Conservation (phyloP, 805 yeast species). For the Candida quercuum region DNA sequence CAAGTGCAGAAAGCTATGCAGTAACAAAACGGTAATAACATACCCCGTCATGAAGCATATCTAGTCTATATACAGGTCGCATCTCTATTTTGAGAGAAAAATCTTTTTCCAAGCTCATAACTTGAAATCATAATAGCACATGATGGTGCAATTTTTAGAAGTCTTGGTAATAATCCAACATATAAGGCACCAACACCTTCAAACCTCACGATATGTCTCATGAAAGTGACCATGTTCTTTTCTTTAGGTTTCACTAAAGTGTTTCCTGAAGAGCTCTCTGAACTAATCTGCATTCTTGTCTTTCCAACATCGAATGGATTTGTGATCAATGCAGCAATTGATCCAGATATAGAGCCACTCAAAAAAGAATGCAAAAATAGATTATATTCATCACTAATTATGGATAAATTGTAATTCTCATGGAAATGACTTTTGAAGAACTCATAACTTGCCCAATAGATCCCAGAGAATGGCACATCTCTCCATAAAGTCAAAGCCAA, state of each 20-base stretch:
- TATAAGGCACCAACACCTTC: slow-evolving; percentile 87
- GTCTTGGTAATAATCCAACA: slow-evolving; percentile 81
- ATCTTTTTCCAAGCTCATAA: slow-evolving; percentile 80
- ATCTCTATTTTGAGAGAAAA: slow-evolving; percentile 26
- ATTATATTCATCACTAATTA: slow-evolving; percentile 22
- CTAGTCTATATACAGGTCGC: not conserved
- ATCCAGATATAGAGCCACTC: slow-evolving; percentile 81
- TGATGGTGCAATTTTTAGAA: slow-evolving; percentile 90
- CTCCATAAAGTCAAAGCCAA: slow-evolving; percentile 87
- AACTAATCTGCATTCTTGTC: slow-evolving; percentile 76
- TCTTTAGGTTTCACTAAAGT: slow-evolving; percentile 17
- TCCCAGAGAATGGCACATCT: slow-evolving; percentile 94
- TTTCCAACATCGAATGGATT: slow-evolving; percentile 98
- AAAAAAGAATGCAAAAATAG: slow-evolving; percentile 62
- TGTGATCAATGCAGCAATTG: slow-evolving; percentile 79
- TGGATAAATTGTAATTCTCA: slow-evolving; percentile 1
- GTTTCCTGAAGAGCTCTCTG: slow-evolving; percentile 8
- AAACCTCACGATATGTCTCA: slow-evolving; percentile 52
- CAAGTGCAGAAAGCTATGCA: no score
- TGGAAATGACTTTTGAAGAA: slow-evolving; percentile 26
- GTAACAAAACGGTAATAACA: no score
- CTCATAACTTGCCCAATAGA: slow-evolving; percentile 91
- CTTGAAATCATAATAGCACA: slow-evolving; percentile 98
- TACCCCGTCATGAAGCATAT: no score
- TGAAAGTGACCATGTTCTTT: slow-evolving; percentile 62